Percentiles rank a stretch among this genome's conserved stretches.
These are phyloP conservation scores for Capsella bursapastoris DNA, from an alignment of 345 rosid species.

Conservation along the genomic window DNA sequence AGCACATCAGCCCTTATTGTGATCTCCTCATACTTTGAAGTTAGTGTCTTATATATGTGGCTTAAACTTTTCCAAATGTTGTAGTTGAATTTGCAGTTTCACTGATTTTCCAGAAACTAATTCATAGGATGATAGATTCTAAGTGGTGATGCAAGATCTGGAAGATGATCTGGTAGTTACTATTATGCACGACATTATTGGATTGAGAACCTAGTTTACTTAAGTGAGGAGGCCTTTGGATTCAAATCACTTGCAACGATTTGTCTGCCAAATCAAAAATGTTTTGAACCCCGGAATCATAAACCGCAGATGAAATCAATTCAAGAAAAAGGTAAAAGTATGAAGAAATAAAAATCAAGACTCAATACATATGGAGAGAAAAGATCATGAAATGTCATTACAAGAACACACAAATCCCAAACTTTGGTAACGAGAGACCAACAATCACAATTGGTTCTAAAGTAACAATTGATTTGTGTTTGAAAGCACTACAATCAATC, in stretches of 20 bases:
- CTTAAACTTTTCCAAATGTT: too few relatives aligned
- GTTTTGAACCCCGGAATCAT: background rate
- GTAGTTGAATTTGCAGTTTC: too few relatives aligned
- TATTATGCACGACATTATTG: too few relatives aligned
- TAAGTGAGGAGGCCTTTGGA: too few relatives aligned
- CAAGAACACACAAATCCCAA: constrained; percentile 33
- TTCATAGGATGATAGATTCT: too few relatives aligned
- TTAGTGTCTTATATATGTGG: too few relatives aligned
- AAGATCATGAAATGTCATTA: constrained; percentile 31
- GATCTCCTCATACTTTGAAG: too few relatives aligned
- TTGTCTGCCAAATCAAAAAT: background rate
- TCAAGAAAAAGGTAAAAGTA: background rate
- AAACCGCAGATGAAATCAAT: background rate
- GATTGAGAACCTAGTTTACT: too few relatives aligned
- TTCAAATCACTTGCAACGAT: background rate
- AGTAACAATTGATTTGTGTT: constrained; percentile 32
- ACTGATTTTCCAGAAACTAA: too few relatives aligned
- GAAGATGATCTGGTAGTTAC: too few relatives aligned
- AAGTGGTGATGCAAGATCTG: too few relatives aligned
- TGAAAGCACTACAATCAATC: constrained; percentile 36
- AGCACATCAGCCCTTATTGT: too few relatives aligned
- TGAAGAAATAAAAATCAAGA: constrained; percentile 23
- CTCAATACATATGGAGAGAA: constrained; percentile 19
- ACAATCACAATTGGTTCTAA: constrained; percentile 24
- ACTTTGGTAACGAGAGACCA: constrained; percentile 20